Evolutionary conservation across 23 red algal species (phyloP).

Genomic region (Cyanidiococcus yangmingshanensis): DNA sequence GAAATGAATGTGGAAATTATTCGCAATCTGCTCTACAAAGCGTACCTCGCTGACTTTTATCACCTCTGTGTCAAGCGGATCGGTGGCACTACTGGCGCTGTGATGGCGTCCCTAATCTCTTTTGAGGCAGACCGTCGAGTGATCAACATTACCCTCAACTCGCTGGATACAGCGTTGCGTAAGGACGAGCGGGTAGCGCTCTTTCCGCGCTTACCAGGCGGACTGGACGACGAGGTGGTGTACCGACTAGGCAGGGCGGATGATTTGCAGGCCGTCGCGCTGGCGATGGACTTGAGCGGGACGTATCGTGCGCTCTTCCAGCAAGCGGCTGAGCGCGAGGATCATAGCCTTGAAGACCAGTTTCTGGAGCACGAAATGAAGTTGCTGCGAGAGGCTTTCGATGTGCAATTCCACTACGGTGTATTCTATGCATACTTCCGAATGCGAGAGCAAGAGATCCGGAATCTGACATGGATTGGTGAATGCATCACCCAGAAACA

Average conservation of each 20-base stretch:
- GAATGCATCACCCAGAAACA: slow-evolving; percentile 91
- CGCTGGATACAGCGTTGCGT: slow-evolving; percentile 74
- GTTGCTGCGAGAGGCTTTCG: slow-evolving; percentile 62
- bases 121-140: slow-evolving; percentile 89
- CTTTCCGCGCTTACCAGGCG: slow-evolving; percentile 43
- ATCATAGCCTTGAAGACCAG: slow-evolving; percentile 72
- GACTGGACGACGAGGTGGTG: slow-evolving; percentile 67
- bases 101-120: slow-evolving; percentile 57
- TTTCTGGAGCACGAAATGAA: slow-evolving; percentile 93
- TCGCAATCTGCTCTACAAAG: slow-evolving; percentile 97
- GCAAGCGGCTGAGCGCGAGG: slow-evolving; percentile 53
- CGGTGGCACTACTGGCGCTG: slow-evolving; percentile 66
- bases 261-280: slow-evolving; percentile 58
- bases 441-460: slow-evolving; percentile 91
- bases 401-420: slow-evolving; percentile 92
- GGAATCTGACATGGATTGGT: slow-evolving; percentile 74
- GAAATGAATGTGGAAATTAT: slow-evolving; percentile 98
- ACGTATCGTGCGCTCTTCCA: slow-evolving; percentile 67
- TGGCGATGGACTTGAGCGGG: slow-evolving; percentile 59
- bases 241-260: slow-evolving; percentile 59
- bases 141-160: slow-evolving; percentile 98
- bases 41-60: slow-evolving; percentile 84
- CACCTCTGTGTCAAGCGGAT: slow-evolving; percentile 44
- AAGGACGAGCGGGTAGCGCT: slow-evolving; percentile 55
- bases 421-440: slow-evolving; percentile 93